Conservation (phyloP, 106 monocot genomes). For the Acanthochlamys bracteata region DNA sequence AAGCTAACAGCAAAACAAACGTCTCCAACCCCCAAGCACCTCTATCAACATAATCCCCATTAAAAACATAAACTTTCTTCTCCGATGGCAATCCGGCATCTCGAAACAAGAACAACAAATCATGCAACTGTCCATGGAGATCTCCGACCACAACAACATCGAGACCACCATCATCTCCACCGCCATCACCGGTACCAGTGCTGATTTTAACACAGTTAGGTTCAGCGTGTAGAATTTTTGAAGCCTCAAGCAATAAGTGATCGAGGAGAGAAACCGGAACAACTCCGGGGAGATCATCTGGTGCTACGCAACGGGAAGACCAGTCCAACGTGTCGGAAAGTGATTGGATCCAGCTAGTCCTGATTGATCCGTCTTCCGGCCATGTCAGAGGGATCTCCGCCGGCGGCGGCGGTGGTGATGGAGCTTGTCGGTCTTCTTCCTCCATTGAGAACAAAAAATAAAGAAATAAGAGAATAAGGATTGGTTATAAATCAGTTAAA, state of each 20-base stretch:
- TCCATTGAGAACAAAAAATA: no score
- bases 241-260: conserved; percentile 57
- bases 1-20: conserved; percentile 77
- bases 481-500: no score
- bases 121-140: conserved; percentile 94
- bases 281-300: conserved; percentile 55
- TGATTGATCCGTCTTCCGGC: no score
- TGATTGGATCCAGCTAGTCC: no score
- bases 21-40: conserved; percentile 98
- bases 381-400: no score
- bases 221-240: conserved; percentile 77
- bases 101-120: conserved; percentile 63
- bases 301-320: conserved; percentile 48
- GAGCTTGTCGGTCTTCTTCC: no score
- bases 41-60: conserved; percentile 95
- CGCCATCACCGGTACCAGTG: conserved; percentile 18
- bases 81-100: conserved; percentile 71
- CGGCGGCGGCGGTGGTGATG: no score
- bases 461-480: no score
- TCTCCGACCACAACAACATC: conserved; percentile 82
- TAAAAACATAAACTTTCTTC: conserved; percentile 63
- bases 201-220: conserved; percentile 67
- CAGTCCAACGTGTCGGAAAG: no score
- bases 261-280: conserved; percentile 50
- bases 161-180: conserved; percentile 3